Base-by-base conservation (phyloP, 768 basidiomycete species). In the Trametes maxima region DNA sequence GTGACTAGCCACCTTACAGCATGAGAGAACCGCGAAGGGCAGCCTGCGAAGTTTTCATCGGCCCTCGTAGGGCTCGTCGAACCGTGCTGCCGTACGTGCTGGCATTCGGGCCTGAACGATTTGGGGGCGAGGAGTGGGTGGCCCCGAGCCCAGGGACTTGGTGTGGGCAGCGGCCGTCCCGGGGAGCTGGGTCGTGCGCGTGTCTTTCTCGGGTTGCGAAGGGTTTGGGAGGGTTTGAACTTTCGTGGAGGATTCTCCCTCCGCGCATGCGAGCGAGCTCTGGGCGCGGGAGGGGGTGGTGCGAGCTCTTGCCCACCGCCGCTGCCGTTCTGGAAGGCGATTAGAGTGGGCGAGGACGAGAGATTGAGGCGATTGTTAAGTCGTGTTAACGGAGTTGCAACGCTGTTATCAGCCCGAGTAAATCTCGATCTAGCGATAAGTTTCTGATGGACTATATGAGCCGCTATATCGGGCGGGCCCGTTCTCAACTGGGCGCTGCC, bases 401-500 rank as follows among this genome's bases (percentile, higher is more conserved):
- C 33, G 7, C 46, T 52, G 51, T 54, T 49, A 60, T 60, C 59
- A 49, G 33, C 7, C 17, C 17, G 42, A n/a, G 11, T 42, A 16
- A 48, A 54, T 54, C 52, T 54, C 28, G 54, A 56, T 62, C 19
- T 39, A 28, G 54, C 14, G 54, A 39, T 45, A 37, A 45, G 42
- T 39, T 53, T 62, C 55, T 62, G 62, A 63, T 63, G 28, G 57
- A 39, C 17, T 35, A 57, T 40, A 17, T 49, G 61, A 51, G 50
- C 61, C 51, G n/a, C 14, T 48, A 50, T 33, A 52, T 62, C 55
- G 61, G 62, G 55, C 8, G 21, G 25, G 56, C n/a, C 35, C 14
- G 40, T 58, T 58, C 52, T 57, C 61, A 62, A 21, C 36, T 36
- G 56, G 48, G 17, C 42, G 55, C 54, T 10, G 40, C 43, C 19